These are phyloP conservation scores for Chrysanthemum lavandulifolium DNA, from an alignment of 129 eudicot genomes.

Conservation along the genomic window DNA sequence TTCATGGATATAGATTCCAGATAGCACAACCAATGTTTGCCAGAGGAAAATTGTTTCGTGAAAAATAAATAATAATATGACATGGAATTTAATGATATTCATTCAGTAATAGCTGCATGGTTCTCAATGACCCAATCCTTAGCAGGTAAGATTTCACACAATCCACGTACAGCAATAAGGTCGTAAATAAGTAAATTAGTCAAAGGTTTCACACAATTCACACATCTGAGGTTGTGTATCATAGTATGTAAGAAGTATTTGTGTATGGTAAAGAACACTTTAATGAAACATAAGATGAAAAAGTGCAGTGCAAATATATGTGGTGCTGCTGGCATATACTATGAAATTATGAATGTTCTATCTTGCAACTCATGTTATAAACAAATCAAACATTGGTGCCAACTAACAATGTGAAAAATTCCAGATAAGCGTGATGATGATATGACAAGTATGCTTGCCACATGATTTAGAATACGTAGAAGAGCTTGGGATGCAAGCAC, in stretches of 20 bases:
- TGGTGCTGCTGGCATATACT: background rate
- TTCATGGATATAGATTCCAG: constrained; percentile 2
- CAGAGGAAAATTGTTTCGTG: too few relatives aligned
- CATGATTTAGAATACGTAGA: background rate
- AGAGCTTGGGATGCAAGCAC: too few relatives aligned
- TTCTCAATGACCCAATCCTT: background rate
- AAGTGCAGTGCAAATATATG: constrained; percentile 3
- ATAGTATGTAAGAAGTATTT: background rate
- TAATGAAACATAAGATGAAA: background rate
- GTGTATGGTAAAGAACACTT: background rate
- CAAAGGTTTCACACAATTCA: background rate
- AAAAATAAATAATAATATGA: too few relatives aligned
- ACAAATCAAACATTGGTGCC: constrained; percentile 13
- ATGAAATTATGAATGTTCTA: background rate
- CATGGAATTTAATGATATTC: too few relatives aligned
- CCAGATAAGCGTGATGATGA: background rate
- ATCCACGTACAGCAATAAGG: background rate
- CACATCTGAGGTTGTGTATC: background rate
- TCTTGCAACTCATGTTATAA: background rate
- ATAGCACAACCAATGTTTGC: constrained; percentile 6
- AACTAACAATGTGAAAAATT: background rate
- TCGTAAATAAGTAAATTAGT: too few relatives aligned
- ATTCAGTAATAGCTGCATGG: background rate
- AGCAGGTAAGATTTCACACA: background rate
- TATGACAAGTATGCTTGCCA: background rate